A percentile compares a stretch with the other conserved stretches of the same genome.
These are phyloP conservation scores for Cladosporium cucumerinum DNA, from an alignment of 2,329 filamentous ascomycete genomes.

Conservation along the genomic window DNA sequence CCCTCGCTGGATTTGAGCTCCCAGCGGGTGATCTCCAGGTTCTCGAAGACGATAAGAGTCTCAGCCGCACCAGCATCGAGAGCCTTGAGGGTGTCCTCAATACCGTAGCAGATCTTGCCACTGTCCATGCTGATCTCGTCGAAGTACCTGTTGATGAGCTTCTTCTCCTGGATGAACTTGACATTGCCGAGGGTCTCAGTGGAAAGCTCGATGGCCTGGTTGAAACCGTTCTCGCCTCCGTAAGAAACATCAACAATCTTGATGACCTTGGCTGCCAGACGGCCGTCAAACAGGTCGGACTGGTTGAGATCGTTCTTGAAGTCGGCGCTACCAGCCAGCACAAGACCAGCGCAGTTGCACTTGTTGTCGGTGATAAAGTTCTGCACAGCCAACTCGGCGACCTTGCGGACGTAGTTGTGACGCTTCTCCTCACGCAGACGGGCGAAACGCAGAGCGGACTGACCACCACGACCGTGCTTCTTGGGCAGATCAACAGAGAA, in stretches of 20 bases:
- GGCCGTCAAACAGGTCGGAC: constrained; percentile 94
- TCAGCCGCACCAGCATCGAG: constrained; percentile 93
- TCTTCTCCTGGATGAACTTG: constrained; percentile 99
- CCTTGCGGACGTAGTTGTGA: constrained; percentile 99
- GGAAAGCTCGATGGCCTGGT: constrained; percentile 95
- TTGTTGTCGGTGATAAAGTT: constrained; percentile 99
- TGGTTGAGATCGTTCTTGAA: constrained; percentile 99
- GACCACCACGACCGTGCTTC: constrained; percentile 99
- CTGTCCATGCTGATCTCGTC: constrained; percentile 98
- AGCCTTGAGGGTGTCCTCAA: constrained; percentile 96
- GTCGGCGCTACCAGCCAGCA: constrained; percentile 94
- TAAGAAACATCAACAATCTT: constrained; percentile 99
- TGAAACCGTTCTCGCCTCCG: constrained; percentile 98
- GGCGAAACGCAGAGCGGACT: constrained; percentile 97
- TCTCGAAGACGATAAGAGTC: constrained; percentile 94
- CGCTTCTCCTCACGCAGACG: constrained; percentile 99
- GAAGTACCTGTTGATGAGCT: constrained; percentile 97
- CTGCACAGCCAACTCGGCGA: constrained; percentile 94
- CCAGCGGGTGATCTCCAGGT: constrained; percentile 92
- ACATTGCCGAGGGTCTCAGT: constrained; percentile 96
- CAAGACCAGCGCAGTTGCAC: constrained; percentile 92
- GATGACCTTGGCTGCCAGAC: constrained; percentile 91
- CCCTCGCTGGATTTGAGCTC: constrained; percentile 76
- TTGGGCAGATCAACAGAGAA: constrained; percentile 98
- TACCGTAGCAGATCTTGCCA: constrained; percentile 94